These are phyloP conservation scores for Paraphoma sp. DNA, from an alignment of 2,329 filamentous ascomycete genomes.

Conservation along the genomic window DNA sequence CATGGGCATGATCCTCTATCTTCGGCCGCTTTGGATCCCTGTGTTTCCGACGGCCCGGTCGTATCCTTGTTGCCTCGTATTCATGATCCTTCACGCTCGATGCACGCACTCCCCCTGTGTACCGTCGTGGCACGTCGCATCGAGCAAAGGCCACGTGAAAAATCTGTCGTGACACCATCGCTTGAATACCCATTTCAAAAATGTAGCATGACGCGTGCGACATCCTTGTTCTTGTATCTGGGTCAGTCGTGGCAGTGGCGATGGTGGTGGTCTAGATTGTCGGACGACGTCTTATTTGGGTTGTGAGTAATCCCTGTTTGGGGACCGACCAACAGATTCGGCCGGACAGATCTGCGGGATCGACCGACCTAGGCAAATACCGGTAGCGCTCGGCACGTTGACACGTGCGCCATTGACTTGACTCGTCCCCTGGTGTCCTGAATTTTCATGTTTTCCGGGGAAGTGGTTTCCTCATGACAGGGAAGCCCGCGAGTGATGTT, in stretches of 20 bases:
- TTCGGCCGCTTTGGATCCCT: neutral
- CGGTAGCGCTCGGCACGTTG: neutral
- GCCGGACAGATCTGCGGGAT: constrained; percentile 12
- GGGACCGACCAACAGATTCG: neutral
- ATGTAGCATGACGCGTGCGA: neutral
- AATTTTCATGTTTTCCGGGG: too few relatives aligned
- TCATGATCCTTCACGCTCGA: neutral
- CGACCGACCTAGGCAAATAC: constrained; percentile 1
- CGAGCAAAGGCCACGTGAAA: neutral
- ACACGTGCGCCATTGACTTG: neutral
- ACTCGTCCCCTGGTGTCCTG: too few relatives aligned
- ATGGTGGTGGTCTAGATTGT: neutral
- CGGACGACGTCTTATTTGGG: neutral
- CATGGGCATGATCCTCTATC: neutral
- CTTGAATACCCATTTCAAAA: neutral
- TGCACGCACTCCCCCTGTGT: neutral
- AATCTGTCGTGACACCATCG: neutral
- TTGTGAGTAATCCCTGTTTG: neutral
- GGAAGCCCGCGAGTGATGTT: too few relatives aligned
- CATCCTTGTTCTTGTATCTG: neutral
- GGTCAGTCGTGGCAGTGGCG: neutral
- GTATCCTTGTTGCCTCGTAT: neutral
- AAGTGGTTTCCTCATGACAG: too few relatives aligned
- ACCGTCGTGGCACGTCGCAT: neutral
- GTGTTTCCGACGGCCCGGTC: neutral